These are phyloP conservation scores for Auxenochlorella protothecoides DNA, from an alignment of 139 green algal species.

Conservation along the genomic window DNA sequence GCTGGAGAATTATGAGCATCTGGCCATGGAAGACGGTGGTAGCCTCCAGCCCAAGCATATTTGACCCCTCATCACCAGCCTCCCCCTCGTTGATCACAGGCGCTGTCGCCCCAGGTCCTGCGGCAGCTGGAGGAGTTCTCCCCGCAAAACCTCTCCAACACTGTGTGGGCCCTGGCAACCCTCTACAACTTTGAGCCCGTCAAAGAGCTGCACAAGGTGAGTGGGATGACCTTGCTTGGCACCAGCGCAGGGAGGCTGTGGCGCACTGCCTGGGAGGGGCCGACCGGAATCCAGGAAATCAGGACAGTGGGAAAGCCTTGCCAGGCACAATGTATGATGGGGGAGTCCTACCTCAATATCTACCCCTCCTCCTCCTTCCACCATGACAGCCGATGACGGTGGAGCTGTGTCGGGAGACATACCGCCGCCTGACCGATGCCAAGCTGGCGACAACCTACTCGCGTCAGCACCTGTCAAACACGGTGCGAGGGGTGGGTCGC, in stretches of 20 bases:
- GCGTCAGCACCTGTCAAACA: slow-evolving; percentile 37
- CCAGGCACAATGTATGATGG: no score
- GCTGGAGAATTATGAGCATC: background rate
- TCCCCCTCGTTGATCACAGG: background rate
- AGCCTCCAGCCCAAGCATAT: no score
- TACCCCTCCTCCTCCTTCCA: no score
- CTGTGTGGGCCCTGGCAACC: slow-evolving; percentile 32
- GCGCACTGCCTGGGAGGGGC: no score
- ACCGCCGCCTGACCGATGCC: slow-evolving; percentile 12
- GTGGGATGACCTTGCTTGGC: background rate
- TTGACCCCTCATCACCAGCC: background rate
- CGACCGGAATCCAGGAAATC: no score
- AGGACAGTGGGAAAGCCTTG: no score
- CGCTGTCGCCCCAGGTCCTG: slow-evolving; percentile 1
- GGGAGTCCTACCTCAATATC: no score
- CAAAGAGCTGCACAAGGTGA: slow-evolving; percentile 4
- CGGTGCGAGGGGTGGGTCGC: slow-evolving; percentile 24
- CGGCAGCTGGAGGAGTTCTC: slow-evolving; percentile 15
- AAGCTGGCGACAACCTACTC: slow-evolving; percentile 15
- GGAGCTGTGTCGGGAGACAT: no score
- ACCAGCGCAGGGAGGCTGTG: no score
- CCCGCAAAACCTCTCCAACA: slow-evolving; percentile 42
- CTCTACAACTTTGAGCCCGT: slow-evolving; percentile 12
- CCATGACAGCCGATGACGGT: no score
- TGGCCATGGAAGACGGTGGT: no score